Conservation (phyloP, 2,329 filamentous ascomycete genomes). For the Fusarium denticulatum region DNA sequence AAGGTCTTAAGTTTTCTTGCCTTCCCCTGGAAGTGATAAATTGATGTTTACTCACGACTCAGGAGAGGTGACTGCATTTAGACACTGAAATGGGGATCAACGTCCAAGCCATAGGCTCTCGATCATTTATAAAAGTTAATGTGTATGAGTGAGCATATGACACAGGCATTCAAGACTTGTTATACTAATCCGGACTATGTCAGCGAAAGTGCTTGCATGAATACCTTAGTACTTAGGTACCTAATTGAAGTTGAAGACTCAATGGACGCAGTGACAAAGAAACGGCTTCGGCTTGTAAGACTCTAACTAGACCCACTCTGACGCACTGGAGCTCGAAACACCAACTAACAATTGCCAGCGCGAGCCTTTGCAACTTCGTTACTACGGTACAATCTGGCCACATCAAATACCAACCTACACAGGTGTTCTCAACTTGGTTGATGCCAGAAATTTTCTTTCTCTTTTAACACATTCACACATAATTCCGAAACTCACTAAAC, state of each 20-base stretch:
- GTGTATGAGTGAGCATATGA: neutral
- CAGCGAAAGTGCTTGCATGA: neutral
- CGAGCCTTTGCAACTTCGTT: slow-evolving; percentile 10
- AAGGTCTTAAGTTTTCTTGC: neutral
- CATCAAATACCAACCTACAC: slow-evolving; percentile 18
- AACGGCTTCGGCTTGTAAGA: slow-evolving; percentile 1
- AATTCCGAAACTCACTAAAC: neutral
- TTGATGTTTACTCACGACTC: neutral
- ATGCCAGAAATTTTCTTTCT: neutral
- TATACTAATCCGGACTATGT: neutral
- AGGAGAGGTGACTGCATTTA: neutral
- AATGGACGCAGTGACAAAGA: neutral
- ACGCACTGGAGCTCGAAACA: slow-evolving; percentile 36
- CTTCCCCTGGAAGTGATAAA: neutral
- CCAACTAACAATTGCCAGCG: slow-evolving; percentile 25
- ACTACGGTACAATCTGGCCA: slow-evolving; percentile 33
- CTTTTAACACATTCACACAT: neutral
- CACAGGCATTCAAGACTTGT: neutral
- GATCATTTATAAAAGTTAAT: neutral
- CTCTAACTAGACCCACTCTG: slow-evolving; percentile 38
- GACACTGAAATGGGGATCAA: neutral
- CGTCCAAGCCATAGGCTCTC: neutral
- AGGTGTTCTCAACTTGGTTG: neutral
- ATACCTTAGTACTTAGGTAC: neutral
- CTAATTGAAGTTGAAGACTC: neutral